phyloP scores from a whole-genome alignment of 2,329 filamentous ascomycete species.

The Nannizziopsis arthrosporioides region DNA sequence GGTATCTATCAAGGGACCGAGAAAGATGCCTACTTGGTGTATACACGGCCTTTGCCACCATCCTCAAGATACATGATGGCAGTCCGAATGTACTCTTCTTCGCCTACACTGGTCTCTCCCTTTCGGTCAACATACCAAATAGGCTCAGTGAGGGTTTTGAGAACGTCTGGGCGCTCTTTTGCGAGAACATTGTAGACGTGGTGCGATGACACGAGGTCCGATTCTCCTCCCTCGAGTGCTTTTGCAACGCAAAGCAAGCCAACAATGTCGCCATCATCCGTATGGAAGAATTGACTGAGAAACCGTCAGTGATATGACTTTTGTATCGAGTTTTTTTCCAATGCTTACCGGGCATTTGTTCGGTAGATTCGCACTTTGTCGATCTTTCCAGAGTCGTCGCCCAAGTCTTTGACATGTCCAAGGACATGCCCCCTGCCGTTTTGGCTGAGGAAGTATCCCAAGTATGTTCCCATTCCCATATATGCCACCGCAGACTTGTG shows the following conservation, averaged over 20 bases:
- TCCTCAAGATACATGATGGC: constrained; percentile 68
- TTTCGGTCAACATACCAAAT: constrained; percentile 92
- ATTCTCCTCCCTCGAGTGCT: constrained; percentile 71
- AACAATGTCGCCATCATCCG: constrained; percentile 72
- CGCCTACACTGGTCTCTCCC: constrained; percentile 62
- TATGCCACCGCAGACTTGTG: constrained; percentile 78
- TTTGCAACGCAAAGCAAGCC: constrained; percentile 70
- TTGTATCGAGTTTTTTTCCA: background rate
- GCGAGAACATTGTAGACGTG: constrained; percentile 73
- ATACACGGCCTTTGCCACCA: constrained; percentile 53
- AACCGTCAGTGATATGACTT: background rate
- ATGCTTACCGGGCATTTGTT: constrained; percentile 57
- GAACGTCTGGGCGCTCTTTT: constrained; percentile 62
- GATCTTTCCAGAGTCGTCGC: constrained; percentile 68
- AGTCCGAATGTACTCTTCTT: constrained; percentile 62
- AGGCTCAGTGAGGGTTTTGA: constrained; percentile 60
- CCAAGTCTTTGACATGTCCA: constrained; percentile 80
- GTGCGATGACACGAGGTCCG: constrained; percentile 67
- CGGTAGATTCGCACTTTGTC: constrained; percentile 84
- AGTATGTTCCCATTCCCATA: constrained; percentile 74
- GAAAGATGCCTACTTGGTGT: constrained; percentile 49
- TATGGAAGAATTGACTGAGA: constrained; percentile 65
- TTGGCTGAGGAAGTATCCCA: constrained; percentile 80
- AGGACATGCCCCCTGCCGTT: constrained; percentile 77
- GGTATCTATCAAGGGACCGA: constrained; percentile 3